Conservation (phyloP, 2,329 filamentous ascomycete genomes). For the Exophiala sp. region DNA sequence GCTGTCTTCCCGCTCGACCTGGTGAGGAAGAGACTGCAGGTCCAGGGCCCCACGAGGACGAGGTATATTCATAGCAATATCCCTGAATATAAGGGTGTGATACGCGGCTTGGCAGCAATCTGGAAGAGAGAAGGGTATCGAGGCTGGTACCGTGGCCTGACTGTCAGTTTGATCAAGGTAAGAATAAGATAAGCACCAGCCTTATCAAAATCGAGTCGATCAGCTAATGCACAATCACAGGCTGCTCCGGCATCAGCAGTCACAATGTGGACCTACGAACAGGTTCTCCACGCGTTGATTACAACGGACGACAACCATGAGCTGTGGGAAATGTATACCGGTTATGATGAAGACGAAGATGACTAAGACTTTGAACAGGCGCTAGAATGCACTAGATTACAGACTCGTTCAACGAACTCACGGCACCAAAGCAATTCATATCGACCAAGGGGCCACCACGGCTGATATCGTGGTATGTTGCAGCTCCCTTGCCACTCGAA, state of each 20-base stretch:
- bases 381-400: neutral
- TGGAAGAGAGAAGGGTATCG: slow-evolving; percentile 65
- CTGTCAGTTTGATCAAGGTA: slow-evolving; percentile 80
- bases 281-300: slow-evolving; percentile 57
- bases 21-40: slow-evolving; percentile 85
- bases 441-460: neutral
- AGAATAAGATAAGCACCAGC: too few species aligned
- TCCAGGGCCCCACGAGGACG: slow-evolving; percentile 79
- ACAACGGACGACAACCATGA: slow-evolving; percentile 32
- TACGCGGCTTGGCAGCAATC: slow-evolving; percentile 62
- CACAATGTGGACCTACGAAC: slow-evolving; percentile 93
- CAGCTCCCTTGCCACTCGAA: too few species aligned
- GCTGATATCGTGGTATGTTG: too few species aligned
- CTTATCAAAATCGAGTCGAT: too few species aligned
- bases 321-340: slow-evolving; percentile 27
- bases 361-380: slow-evolving; percentile 25
- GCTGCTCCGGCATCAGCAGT: slow-evolving; percentile 84
- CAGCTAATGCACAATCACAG: too few species aligned
- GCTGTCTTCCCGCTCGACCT: slow-evolving; percentile 88
- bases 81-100: slow-evolving; percentile 67
- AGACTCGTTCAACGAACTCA: too few species aligned
- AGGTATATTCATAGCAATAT: slow-evolving; percentile 82
- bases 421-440: too few species aligned
- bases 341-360: slow-evolving; percentile 26
- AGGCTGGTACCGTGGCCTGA: slow-evolving; percentile 80